Evolutionary conservation across 352 stramenopile species (phyloP).

Genomic region (Globisporangium nodosum): DNA sequence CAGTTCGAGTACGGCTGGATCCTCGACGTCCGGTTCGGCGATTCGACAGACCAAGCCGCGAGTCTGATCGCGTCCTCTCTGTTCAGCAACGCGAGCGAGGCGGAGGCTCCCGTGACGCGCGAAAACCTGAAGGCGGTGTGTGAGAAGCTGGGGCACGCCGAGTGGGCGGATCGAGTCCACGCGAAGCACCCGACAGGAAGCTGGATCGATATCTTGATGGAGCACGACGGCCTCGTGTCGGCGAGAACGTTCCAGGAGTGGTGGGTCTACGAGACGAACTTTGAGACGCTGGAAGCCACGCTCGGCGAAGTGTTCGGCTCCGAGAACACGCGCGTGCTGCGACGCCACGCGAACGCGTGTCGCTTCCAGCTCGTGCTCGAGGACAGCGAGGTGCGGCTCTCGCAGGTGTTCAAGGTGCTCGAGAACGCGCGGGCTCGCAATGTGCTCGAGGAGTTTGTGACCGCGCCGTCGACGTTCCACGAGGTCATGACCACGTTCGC

Average conservation of each 20-base stretch:
- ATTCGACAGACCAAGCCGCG: background rate
- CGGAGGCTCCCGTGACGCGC: constrained; percentile 4
- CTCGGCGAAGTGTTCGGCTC: constrained; percentile 13
- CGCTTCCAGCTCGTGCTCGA: constrained; percentile 18
- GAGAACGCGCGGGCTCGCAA: constrained; percentile 5
- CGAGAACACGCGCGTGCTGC: constrained; percentile 15
- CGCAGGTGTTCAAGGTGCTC: constrained; percentile 24
- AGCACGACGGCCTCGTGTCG: constrained; percentile 8
- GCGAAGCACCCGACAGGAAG: constrained; percentile 12
- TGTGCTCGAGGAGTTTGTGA: constrained; percentile 10
- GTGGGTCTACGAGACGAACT: constrained; percentile 13
- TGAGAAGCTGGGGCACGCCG: constrained; percentile 6
- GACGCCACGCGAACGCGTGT: constrained; percentile 9
- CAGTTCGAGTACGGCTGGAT: constrained; percentile 21
- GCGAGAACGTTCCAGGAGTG: constrained; percentile 6
- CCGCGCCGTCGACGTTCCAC: constrained; percentile 12
- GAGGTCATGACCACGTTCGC: constrained; percentile 14
- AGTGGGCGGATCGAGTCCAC: constrained; percentile 10
- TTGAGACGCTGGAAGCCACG: constrained; percentile 6
- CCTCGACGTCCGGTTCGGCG: constrained; percentile 6
- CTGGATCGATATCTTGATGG: constrained; percentile 12
- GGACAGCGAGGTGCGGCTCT: constrained; percentile 17
- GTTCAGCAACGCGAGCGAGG: background rate
- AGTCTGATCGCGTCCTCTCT: background rate
- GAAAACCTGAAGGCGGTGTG: constrained; percentile 2